These are phyloP conservation scores for Mycena crocata DNA, from an alignment of 768 basidiomycete genomes.

Conservation along the genomic window DNA sequence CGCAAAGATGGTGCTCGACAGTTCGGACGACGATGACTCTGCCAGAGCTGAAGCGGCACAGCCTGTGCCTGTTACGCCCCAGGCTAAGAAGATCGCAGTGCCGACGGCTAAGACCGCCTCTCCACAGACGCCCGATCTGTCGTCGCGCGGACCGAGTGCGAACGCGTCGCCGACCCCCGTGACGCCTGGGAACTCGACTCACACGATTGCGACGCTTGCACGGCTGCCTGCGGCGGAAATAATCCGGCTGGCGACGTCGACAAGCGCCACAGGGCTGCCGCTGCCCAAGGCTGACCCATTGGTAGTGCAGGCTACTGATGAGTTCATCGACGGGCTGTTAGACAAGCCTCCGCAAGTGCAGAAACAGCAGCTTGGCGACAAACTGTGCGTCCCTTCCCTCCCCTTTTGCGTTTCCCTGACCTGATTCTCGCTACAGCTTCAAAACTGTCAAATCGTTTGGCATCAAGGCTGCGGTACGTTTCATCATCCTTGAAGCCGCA, in stretches of 20 bases:
- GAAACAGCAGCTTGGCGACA: conserved; percentile 87
- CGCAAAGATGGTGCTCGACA: conserved; percentile 85
- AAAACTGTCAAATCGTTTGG: conserved; percentile 82
- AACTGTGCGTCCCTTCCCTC: conserved; percentile 62
- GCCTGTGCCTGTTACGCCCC: conserved; percentile 68
- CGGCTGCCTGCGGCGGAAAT: conserved; percentile 82
- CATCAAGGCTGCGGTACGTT: conserved; percentile 80
- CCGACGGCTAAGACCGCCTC: conserved; percentile 53
- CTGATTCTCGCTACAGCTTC: conserved; percentile 45
- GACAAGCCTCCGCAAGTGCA: conserved; percentile 67
- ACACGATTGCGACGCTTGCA: conserved; percentile 80
- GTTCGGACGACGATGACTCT: conserved; percentile 67
- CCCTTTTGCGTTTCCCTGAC: background rate
- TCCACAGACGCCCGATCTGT: conserved; percentile 82
- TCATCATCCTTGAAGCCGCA: background rate
- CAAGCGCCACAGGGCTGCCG: conserved; percentile 63
- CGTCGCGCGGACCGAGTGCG: conserved; percentile 79
- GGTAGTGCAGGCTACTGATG: conserved; percentile 75
- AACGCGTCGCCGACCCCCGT: conserved; percentile 76
- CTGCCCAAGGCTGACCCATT: conserved; percentile 78
- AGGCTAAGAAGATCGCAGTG: conserved; percentile 65
- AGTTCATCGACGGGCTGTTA: conserved; percentile 73
- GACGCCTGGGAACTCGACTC: conserved; percentile 61
- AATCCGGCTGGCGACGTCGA: conserved; percentile 68
- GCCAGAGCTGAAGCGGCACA: conserved; percentile 37